Percentiles rank a stretch among this genome's conserved stretches.
Conservation (phyloP, 192 early-diverging fungal species). For the Chytriomyces confervae region DNA sequence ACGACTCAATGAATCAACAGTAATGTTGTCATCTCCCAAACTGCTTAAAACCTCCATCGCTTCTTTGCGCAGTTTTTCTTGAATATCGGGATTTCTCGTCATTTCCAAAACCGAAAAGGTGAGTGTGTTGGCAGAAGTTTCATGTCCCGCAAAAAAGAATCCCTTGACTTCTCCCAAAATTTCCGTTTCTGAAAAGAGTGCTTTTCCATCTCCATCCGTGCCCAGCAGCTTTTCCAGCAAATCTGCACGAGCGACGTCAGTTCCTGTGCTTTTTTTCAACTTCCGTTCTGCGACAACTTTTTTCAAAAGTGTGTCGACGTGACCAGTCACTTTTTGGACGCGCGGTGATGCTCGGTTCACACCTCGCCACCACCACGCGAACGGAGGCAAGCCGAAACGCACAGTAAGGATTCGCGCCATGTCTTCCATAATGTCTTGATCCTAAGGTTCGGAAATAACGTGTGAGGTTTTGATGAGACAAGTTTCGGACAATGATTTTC, state of each 20-base stretch:
- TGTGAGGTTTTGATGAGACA: background rate
- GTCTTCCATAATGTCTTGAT: background rate
- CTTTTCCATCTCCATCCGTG: background rate
- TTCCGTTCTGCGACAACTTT: background rate
- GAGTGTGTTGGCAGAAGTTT: conserved; percentile 50
- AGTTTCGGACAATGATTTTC: too few species aligned
- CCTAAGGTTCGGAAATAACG: background rate
- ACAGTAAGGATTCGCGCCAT: background rate
- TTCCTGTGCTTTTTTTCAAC: background rate
- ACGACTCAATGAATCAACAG: conserved; percentile 17
- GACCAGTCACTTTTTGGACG: background rate
- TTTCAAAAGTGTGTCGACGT: conserved; percentile 1
- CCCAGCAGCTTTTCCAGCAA: conserved; percentile 48
- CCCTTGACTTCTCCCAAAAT: conserved; percentile 48
- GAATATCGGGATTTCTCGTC: conserved; percentile 25
- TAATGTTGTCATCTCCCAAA: background rate
- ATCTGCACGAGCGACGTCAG: conserved; percentile 21
- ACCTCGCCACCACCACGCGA: background rate
- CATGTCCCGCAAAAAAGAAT: conserved; percentile 39
- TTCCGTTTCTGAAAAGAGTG: conserved; percentile 45
- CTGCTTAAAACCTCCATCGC: background rate
- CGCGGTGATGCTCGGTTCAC: conserved; percentile 12
- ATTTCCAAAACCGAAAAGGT: conserved; percentile 36
- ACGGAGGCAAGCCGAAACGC: background rate
- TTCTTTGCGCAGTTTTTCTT: conserved; percentile 17